Base-by-base conservation (phyloP, 768 basidiomycete species). In the Mycena polygramma region DNA sequence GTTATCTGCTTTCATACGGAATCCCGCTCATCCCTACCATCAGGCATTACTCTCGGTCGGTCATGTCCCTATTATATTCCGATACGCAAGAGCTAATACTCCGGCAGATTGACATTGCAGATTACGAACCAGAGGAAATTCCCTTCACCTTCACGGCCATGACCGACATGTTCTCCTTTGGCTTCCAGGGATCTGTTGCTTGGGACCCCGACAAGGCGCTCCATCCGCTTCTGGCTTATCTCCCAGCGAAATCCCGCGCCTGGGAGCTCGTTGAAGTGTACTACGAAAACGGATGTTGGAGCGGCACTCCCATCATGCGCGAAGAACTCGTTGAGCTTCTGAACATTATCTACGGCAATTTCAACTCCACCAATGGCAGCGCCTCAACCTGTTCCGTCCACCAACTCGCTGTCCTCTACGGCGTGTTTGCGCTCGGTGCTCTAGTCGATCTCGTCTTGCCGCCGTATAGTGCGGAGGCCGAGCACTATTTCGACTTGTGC, bases 401-500 rank as follows among this genome's bases (percentile, higher is more conserved):
- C 41, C 41, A 41, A 41, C 5, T 41, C 41, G 41, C 41, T 41
- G 41, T 41, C 41, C 41, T 41, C 41, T 41, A 41, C 41, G 41
- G 41, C 41, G 41, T 41, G 4, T 41, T 41, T 10, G 41, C 41
- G 41, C 41, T 41, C 41, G 41, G 41, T 41, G 41, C 41, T 41
- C 41, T 41, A 10, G 41, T 41, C 9, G 41, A 41, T 15, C 41
- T 41, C 9, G 11, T 41, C 9, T 15, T 41, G 41, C 41, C 41
- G 41, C 41, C 41, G 8, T 41, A 41, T 41, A 41, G 35, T 14
- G 24, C 39, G 20, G 57, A 66, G 36, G 22, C 54, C 11, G 55
- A 57, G 10, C 26, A 48, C 15, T 65, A 65, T n/a, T 65, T 65
- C 43, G 55, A 65, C 55, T 19, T 65, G 35, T 36, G 54, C 45